These are phyloP conservation scores for Boletus tylopilopsis DNA, from an alignment of 768 basidiomycete genomes.

Conservation along the genomic window DNA sequence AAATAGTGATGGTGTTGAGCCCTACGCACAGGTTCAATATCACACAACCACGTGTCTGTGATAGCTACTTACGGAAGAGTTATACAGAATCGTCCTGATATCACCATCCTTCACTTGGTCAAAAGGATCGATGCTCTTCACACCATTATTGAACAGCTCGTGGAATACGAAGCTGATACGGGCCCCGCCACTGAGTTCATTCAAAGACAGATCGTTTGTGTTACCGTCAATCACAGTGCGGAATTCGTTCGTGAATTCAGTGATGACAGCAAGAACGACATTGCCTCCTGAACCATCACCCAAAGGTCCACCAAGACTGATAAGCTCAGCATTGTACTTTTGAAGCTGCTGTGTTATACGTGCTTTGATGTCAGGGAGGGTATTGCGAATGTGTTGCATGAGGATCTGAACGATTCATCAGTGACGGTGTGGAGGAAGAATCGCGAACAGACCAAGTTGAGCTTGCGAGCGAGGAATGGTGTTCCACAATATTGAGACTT, in stretches of 20 bases:
- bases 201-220: slow-evolving; percentile 90
- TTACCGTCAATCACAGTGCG: slow-evolving; percentile 96
- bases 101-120: slow-evolving; percentile 99
- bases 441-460: slow-evolving; percentile 71
- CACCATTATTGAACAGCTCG: slow-evolving; percentile 94
- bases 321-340: slow-evolving; percentile 84
- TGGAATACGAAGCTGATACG: slow-evolving; percentile 99
- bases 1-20: slow-evolving; percentile 93
- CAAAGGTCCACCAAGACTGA: slow-evolving; percentile 78
- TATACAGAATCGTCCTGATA: slow-evolving; percentile 93
- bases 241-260: slow-evolving; percentile 97
- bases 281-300: slow-evolving; percentile 86
- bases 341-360: slow-evolving; percentile 88
- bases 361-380: slow-evolving; percentile 97
- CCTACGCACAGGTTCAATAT: slow-evolving; percentile 41
- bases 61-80: slow-evolving; percentile 78
- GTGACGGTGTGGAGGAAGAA: not conserved
- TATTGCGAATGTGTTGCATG: slow-evolving; percentile 98
- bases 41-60: not conserved
- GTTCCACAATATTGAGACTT: slow-evolving; percentile 98
- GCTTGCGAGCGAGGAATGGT: slow-evolving; percentile 90
- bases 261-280: slow-evolving; percentile 95
- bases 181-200: slow-evolving; percentile 97
- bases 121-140: slow-evolving; percentile 95
- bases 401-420: slow-evolving; percentile 61